phyloP scores from a whole-genome alignment of 208 protist genomes.

The Porcisia hertigi region DNA sequence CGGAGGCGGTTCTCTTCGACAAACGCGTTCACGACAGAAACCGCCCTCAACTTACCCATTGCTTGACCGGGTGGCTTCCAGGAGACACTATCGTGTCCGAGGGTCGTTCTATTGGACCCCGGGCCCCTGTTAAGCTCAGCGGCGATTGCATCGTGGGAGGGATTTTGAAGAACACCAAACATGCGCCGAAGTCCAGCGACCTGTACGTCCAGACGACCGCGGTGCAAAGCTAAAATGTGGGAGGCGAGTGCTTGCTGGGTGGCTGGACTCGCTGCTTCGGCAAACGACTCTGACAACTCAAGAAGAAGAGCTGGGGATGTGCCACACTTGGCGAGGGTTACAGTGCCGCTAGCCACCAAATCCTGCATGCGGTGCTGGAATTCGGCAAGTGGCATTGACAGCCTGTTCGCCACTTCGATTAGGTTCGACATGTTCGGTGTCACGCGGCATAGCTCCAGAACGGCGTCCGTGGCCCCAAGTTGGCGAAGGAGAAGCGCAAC shows the following conservation, averaged over 20 bases:
- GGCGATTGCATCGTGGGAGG: slow-evolving; percentile 48
- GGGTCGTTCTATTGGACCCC: too few species aligned
- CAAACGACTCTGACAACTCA: slow-evolving; percentile 32
- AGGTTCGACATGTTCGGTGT: slow-evolving; percentile 45
- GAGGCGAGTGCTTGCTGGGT: slow-evolving; percentile 28
- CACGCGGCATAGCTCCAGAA: slow-evolving; percentile 57
- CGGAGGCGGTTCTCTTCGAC: slow-evolving; percentile 78
- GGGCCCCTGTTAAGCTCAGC: slow-evolving; percentile 34
- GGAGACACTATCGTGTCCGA: not conserved
- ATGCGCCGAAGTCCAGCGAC: slow-evolving; percentile 42
- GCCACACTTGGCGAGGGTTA: slow-evolving; percentile 31
- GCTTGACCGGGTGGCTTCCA: slow-evolving; percentile 56
- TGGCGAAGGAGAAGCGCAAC: slow-evolving; percentile 61
- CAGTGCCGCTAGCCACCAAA: slow-evolving; percentile 34
- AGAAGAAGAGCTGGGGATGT: slow-evolving; percentile 27
- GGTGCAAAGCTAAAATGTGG: slow-evolving; percentile 35
- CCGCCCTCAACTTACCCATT: slow-evolving; percentile 59
- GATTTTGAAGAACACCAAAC: slow-evolving; percentile 55
- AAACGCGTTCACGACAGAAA: slow-evolving; percentile 82
- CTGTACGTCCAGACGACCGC: slow-evolving; percentile 39
- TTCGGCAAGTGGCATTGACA: slow-evolving; percentile 56
- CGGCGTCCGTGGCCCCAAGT: slow-evolving; percentile 56
- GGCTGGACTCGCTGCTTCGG: slow-evolving; percentile 33
- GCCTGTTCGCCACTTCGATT: slow-evolving; percentile 56
- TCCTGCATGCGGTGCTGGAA: slow-evolving; percentile 71